A percentile compares a stretch with the other conserved stretches of the same genome.
Evolutionary conservation across 768 basidiomycete species (phyloP).

Genomic region (Lyophyllum atratum): DNA sequence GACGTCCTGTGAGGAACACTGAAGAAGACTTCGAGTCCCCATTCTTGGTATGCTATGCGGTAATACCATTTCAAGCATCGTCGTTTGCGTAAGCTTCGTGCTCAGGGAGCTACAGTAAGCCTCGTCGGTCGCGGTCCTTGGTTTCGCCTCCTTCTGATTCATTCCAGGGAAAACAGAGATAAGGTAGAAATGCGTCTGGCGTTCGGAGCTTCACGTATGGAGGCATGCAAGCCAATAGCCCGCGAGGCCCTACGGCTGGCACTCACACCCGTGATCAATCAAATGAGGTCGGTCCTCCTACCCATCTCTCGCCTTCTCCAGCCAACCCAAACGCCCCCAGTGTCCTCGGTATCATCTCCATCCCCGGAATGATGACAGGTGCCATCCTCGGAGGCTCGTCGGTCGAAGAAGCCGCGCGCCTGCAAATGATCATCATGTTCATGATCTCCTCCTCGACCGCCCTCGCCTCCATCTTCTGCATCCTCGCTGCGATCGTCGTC

Average conservation of each 20-base stretch:
- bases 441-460: slow-evolving; percentile 83
- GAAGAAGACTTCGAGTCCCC: slow-evolving; percentile 52
- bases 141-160: not conserved
- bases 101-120: slow-evolving; percentile 75
- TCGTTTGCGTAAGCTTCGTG: slow-evolving; percentile 67
- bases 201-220: slow-evolving; percentile 81
- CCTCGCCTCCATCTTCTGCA: slow-evolving; percentile 67
- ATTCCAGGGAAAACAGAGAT: slow-evolving; percentile 72
- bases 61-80: slow-evolving; percentile 73
- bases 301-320: slow-evolving; percentile 51
- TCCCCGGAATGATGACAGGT: slow-evolving; percentile 92
- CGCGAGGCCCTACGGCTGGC: slow-evolving; percentile 79
- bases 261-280: slow-evolving; percentile 79
- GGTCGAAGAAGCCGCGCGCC: slow-evolving; percentile 79
- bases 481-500: slow-evolving; percentile 57
- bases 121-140: not conserved
- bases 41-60: slow-evolving; percentile 88
- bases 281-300: slow-evolving; percentile 76
- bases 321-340: slow-evolving; percentile 31
- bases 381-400: slow-evolving; percentile 86
- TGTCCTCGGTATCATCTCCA: slow-evolving; percentile 76
- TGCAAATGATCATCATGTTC: slow-evolving; percentile 95
- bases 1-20: not conserved
- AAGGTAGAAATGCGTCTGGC: slow-evolving; percentile 86
- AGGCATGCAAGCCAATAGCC: slow-evolving; percentile 80